These are phyloP conservation scores for Mediolabrus comicus DNA, from an alignment of 108 stramenopile genomes.

Conservation along the genomic window DNA sequence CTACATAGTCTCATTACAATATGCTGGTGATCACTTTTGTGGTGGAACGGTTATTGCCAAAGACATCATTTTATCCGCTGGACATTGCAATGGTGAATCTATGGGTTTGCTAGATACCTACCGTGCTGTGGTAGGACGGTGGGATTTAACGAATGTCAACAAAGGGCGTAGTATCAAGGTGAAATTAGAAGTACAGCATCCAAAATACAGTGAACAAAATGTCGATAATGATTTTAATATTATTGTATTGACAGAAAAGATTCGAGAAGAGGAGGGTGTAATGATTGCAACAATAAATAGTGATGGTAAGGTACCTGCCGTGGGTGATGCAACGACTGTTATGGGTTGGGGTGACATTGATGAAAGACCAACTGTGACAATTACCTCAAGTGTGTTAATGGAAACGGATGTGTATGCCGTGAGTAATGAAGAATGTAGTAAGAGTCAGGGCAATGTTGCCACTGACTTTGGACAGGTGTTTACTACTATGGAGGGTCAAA, in stretches of 20 bases:
- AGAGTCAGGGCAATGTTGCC: constrained; percentile 6
- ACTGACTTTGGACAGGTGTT: neutral
- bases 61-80: constrained; percentile 58
- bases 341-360: constrained; percentile 50
- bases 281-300: constrained; percentile 7
- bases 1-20: constrained; percentile 49
- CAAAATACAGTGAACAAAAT: constrained; percentile 1
- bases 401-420: constrained; percentile 26
- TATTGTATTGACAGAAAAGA: neutral
- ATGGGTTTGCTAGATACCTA: neutral
- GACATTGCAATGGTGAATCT: constrained; percentile 50
- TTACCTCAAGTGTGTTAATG: constrained; percentile 16
- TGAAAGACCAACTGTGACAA: no score
- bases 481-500: constrained; percentile 8
- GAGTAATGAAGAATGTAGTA: constrained; percentile 19
- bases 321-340: constrained; percentile 15
- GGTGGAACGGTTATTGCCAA: constrained; percentile 61
- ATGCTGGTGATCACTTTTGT: constrained; percentile 44
- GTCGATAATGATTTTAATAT: constrained; percentile 30
- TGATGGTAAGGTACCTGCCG: neutral
- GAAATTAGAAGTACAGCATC: constrained; percentile 19
- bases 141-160: constrained; percentile 24
- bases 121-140: constrained; percentile 43
- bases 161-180: constrained; percentile 22
- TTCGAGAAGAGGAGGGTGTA: constrained; percentile 1